phyloP scores from a whole-genome alignment of 2,329 filamentous ascomycete genomes.

The Pseudocercospora pini-densiflorae region DNA sequence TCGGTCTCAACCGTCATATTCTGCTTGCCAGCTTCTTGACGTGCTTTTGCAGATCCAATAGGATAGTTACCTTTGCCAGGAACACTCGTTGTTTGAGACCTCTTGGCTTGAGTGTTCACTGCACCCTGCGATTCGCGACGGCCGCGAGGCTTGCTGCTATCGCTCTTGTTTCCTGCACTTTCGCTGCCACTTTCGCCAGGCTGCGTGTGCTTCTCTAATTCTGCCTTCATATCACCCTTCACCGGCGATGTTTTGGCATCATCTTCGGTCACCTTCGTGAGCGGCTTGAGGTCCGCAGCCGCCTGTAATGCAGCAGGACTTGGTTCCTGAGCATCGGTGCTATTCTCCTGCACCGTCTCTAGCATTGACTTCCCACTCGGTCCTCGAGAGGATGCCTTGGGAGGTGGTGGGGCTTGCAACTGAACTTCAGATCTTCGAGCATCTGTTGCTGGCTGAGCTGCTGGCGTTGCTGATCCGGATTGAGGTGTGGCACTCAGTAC shows the following conservation, averaged over 20 bases:
- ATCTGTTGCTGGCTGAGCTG: conserved; percentile 28
- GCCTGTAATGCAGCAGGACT: conserved; percentile 61
- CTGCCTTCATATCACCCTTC: conserved; percentile 28
- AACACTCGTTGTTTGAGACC: conserved; percentile 52
- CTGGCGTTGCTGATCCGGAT: conserved; percentile 38
- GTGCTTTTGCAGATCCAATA: conserved; percentile 66
- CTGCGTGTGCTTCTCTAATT: conserved; percentile 23
- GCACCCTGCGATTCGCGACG: conserved; percentile 39
- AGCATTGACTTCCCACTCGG: conserved; percentile 60
- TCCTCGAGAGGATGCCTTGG: conserved; percentile 46
- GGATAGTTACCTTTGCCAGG: conserved; percentile 65
- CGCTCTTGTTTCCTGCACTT: conserved; percentile 62
- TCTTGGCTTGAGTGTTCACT: conserved; percentile 16
- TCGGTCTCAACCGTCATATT: conserved; percentile 99
- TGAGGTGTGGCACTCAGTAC: conserved; percentile 52
- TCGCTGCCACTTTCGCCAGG: conserved; percentile 66
- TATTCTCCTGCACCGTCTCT: conserved; percentile 76
- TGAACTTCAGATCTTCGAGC: conserved; percentile 45
- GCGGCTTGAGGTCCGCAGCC: conserved; percentile 37
- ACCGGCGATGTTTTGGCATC: conserved; percentile 39
- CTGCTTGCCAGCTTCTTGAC: conserved; percentile 73
- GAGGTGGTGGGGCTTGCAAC: conserved; percentile 38
- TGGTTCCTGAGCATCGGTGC: conserved; percentile 60
- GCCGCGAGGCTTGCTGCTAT: conserved; percentile 39
- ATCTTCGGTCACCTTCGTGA: conserved; percentile 32